These are phyloP conservation scores for Triangularia setosa DNA, from an alignment of 2,329 filamentous ascomycete species.

Conservation along the genomic window DNA sequence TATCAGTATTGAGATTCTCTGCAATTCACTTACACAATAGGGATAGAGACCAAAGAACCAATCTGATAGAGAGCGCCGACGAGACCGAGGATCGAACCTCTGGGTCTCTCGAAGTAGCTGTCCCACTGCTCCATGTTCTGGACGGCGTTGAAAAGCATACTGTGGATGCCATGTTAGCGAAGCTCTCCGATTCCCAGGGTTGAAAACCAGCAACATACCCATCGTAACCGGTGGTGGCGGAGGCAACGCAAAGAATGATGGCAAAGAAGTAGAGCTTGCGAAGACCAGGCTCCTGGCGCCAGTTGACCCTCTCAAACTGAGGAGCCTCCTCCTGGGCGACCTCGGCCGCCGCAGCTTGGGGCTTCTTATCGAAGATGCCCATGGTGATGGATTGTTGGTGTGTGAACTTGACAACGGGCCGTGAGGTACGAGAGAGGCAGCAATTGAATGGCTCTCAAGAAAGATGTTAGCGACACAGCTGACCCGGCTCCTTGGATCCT, in stretches of 20 bases:
- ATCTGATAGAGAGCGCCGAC: constrained; percentile 58
- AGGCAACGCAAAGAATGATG: constrained; percentile 49
- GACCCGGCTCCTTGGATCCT: constrained; percentile 21
- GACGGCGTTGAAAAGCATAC: constrained; percentile 43
- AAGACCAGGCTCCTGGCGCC: constrained; percentile 53
- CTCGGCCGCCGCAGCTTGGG: constrained; percentile 23
- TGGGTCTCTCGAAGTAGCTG: constrained; percentile 44
- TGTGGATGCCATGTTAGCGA: constrained; percentile 19
- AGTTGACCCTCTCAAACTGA: constrained; percentile 47
- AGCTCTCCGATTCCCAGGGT: background rate
- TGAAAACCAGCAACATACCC: constrained; percentile 36
- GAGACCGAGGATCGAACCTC: constrained; percentile 45
- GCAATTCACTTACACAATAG: constrained; percentile 43
- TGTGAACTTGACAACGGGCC: constrained; percentile 7
- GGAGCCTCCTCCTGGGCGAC: constrained; percentile 46
- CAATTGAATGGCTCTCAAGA: constrained; percentile 14
- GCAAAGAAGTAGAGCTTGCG: constrained; percentile 53
- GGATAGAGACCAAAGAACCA: constrained; percentile 54
- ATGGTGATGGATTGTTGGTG: constrained; percentile 20
- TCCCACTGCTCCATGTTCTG: constrained; percentile 44
- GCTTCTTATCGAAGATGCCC: constrained; percentile 29
- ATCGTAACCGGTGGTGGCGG: constrained; percentile 55
- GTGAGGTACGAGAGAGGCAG: constrained; percentile 10
- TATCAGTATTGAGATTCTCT: background rate
- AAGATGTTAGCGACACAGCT: constrained; percentile 15